A percentile compares a stretch with the other conserved stretches of the same genome.
These are phyloP conservation scores for Erodium moschatum DNA, from an alignment of 441 rosid species.

Conservation along the genomic window DNA sequence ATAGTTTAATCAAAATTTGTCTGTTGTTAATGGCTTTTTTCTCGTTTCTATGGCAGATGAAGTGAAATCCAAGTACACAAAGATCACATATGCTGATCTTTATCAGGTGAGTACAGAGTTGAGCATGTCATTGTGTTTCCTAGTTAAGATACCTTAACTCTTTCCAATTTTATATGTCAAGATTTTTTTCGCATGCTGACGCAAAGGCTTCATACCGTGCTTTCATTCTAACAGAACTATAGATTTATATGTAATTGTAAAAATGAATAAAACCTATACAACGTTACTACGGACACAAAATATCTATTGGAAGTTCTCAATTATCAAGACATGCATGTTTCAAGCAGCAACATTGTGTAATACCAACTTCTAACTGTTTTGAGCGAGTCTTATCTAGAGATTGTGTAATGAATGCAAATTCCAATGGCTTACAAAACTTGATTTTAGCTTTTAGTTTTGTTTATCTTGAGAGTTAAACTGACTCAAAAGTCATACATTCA, in stretches of 20 bases:
- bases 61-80: slow-evolving; percentile 72
- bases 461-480: slow-evolving; percentile 1
- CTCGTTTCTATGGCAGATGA: slow-evolving; percentile 41
- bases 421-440: too few relatives aligned
- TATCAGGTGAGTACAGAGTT: slow-evolving; percentile 49
- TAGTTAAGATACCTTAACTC: too few relatives aligned
- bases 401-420: too few relatives aligned
- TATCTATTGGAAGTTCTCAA: not conserved
- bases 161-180: too few relatives aligned
- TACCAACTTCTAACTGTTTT: slow-evolving; percentile 3
- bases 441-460: not conserved
- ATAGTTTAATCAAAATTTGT: not conserved
- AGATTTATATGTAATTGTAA: too few relatives aligned
- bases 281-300: not conserved
- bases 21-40: slow-evolving; percentile 6
- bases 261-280: not conserved
- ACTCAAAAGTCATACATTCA: not conserved
- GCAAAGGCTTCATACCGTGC: not conserved
- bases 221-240: too few relatives aligned
- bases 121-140: too few relatives aligned
- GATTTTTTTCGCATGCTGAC: not conserved
- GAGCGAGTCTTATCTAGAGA: not conserved
- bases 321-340: not conserved
- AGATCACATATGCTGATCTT: slow-evolving; percentile 71
- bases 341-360: not conserved